Base-by-base conservation (phyloP, 2,329 filamentous ascomycete species). In the Truncatella angustata region DNA sequence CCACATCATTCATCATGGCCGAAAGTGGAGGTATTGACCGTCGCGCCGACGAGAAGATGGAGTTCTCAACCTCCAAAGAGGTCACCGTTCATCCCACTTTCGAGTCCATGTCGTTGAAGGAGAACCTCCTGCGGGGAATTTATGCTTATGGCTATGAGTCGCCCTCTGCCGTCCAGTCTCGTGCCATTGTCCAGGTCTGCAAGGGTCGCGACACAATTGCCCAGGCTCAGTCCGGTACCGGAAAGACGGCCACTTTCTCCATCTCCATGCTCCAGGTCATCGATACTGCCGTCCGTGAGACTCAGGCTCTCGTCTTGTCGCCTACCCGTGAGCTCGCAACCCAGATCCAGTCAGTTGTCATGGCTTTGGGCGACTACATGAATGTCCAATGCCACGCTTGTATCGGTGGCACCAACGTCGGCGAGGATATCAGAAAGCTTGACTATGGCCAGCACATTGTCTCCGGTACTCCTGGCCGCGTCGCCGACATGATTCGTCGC, bases 361-460 rank as follows among this genome's bases (percentile, higher is more conserved):
- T 97, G 86, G 94, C 94, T n/a, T 84, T 99, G n/a, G 94, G 94
- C 60, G 94, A 99, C 73, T 99, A 97, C 79, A 97, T 99, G 94
- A 97, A 97, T 68, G 91, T 99, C 3, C 92, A 99, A 74, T 99
- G 94, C 75, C 94, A 99, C 66, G 93, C 94, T 54, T 99, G 94
- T 73, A 97, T 99, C 65, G 94, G 94, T 61, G 94, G 94, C 55
- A 99, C 94, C 60, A 97, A 96, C 67, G 92, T 99, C 34, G 91
- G 94, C 63, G 94, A 97, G 70, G 94, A 99, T 68, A 99, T 99
- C 63, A 87, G 90, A 70, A 96, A 96, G 76, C 89, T 99, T 56
- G 91, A 97, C 70, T 94, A 97, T 65, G 94, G 94, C 58, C 94
- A 96, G 72, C 94, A 99, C 68, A 93, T 99, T 56, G 94, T 99